phyloP scores from a whole-genome alignment of 768 basidiomycete species.

The Agaricus blazei region DNA sequence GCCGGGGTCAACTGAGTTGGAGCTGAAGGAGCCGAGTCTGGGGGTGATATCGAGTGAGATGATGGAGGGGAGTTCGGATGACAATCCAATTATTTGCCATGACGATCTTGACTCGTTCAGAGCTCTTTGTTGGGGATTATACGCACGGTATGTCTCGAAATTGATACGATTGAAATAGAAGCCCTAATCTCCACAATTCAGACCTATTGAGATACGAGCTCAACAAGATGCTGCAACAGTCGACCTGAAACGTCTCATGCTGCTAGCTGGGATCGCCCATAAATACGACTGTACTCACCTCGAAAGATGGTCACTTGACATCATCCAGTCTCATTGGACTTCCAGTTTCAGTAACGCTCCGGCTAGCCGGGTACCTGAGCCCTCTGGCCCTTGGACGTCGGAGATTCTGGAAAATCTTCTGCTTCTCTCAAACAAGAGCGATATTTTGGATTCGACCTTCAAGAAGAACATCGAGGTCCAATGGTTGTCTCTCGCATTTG shows the following conservation, averaged over 20 bases:
- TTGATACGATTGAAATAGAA: background rate
- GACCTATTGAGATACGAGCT: background rate
- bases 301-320: background rate
- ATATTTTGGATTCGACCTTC: background rate
- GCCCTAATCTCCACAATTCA: background rate
- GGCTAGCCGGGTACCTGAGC: background rate
- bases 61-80: background rate
- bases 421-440: background rate
- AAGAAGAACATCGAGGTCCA: background rate
- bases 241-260: background rate
- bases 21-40: background rate
- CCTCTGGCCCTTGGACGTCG: background rate
- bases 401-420: background rate
- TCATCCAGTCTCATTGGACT: background rate
- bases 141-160: background rate
- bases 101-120: background rate
- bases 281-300: background rate
- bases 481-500: background rate
- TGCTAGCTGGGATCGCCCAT: background rate
- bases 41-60: background rate
- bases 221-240: background rate
- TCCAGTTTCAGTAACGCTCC: background rate
- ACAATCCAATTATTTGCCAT: background rate
- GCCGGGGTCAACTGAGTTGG: background rate
- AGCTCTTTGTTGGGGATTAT: slow-evolving; percentile 1